Evolutionary conservation across 805 yeast genomes (phyloP).

Genomic region (Saturnispora mendoncae): DNA sequence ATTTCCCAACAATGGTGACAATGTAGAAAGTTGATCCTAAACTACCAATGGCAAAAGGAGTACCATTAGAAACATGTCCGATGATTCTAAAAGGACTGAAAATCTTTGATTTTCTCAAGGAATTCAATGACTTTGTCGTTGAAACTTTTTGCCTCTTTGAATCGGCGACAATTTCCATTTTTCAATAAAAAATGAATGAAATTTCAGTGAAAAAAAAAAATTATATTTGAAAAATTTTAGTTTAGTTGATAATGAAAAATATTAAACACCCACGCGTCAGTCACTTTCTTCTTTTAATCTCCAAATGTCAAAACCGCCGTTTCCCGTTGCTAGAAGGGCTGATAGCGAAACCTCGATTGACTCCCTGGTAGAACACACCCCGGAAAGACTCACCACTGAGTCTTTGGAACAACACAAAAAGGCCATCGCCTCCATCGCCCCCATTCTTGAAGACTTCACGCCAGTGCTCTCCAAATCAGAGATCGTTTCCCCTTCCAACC

Average conservation of each 20-base stretch:
- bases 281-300: too few relatives aligned
- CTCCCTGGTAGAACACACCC: slow-evolving; percentile 15
- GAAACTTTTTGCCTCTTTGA: slow-evolving; percentile 14
- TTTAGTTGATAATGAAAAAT: too few relatives aligned
- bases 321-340: background rate
- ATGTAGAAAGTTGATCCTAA: slow-evolving; percentile 82
- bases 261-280: background rate
- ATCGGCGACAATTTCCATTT: slow-evolving; percentile 6
- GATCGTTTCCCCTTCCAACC: slow-evolving; percentile 26
- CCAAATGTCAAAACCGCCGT: slow-evolving; percentile 4
- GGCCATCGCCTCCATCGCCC: slow-evolving; percentile 75
- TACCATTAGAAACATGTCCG: slow-evolving; percentile 81
- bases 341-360: slow-evolving; percentile 5
- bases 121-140: too few relatives aligned
- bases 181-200: background rate
- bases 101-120: slow-evolving; percentile 53
- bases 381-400: slow-evolving; percentile 26
- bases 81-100: slow-evolving; percentile 81
- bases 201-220: background rate
- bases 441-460: slow-evolving; percentile 58
- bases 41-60: slow-evolving; percentile 82
- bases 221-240: background rate
- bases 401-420: slow-evolving; percentile 33
- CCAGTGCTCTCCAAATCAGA: slow-evolving; percentile 54
- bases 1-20: slow-evolving; percentile 81